Conservation (phyloP, 306 rosid species). For the Prunus armeniaca region DNA sequence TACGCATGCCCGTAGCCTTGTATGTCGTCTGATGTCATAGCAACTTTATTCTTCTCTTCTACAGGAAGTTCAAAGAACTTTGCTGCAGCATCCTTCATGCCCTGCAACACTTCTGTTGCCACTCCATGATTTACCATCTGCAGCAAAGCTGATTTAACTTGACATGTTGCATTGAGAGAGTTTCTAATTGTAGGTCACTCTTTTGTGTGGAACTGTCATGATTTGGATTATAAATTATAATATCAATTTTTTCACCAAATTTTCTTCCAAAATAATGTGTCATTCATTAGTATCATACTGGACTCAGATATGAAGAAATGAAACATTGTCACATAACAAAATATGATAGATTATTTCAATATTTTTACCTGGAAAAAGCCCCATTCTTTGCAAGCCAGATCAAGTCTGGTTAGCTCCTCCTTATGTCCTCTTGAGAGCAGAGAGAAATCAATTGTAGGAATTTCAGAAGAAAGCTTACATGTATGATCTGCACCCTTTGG, state of each 20-base stretch:
- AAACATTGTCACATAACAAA: not conserved
- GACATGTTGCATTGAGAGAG: not conserved
- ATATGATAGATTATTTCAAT: not conserved
- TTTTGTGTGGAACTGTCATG: not conserved
- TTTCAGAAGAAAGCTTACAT: conserved; percentile 1
- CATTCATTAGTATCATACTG: not conserved
- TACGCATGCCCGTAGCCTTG: conserved; percentile 30
- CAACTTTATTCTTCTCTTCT: conserved; percentile 29
- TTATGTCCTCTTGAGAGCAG: conserved; percentile 16
- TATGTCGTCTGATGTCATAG: conserved; percentile 22
- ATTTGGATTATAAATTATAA: not conserved
- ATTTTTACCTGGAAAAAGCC: conserved; percentile 33
- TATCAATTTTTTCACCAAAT: not conserved
- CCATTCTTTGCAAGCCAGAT: conserved; percentile 34
- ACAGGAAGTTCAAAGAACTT: conserved; percentile 22
- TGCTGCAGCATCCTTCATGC: conserved; percentile 9
- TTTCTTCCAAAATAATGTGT: not conserved
- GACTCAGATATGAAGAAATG: not conserved
- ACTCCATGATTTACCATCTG: conserved; percentile 33
- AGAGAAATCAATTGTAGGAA: conserved; percentile 26
- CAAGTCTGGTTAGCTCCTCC: conserved; percentile 23
- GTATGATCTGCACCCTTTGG: not conserved
- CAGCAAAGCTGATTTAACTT: not conserved
- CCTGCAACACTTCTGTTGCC: conserved; percentile 9
- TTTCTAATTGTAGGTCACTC: no score